These are phyloP conservation scores for Globisporangium apiculatum DNA, from an alignment of 352 stramenopile genomes.

Conservation along the genomic window DNA sequence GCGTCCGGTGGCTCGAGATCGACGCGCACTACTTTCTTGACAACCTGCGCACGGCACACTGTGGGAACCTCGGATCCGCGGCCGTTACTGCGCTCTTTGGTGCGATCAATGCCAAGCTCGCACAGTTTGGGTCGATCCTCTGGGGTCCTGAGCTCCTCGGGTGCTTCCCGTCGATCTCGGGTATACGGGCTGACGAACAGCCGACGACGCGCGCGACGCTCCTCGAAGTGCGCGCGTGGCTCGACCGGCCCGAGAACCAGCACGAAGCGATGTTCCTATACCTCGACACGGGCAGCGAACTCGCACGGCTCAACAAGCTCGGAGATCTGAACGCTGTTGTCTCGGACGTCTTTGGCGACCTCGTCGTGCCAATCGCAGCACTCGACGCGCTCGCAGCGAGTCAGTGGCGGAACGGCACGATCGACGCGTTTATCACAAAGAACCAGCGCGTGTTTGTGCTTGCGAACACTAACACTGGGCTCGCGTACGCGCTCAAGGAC, in stretches of 20 bases:
- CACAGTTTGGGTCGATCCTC: constrained; percentile 25
- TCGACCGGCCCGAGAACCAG: constrained; percentile 29
- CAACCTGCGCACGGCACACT: constrained; percentile 65
- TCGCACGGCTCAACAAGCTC: constrained; percentile 31
- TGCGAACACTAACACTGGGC: constrained; percentile 29
- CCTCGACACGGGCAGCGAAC: constrained; percentile 44
- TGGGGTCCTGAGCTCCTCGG: constrained; percentile 49
- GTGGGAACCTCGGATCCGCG: constrained; percentile 47
- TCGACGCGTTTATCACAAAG: constrained; percentile 31
- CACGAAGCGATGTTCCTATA: constrained; percentile 52
- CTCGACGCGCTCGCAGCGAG: constrained; percentile 24
- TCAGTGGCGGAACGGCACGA: constrained; percentile 31
- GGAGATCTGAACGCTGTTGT: constrained; percentile 39
- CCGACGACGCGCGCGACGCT: constrained; percentile 39
- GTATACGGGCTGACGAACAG: constrained; percentile 63
- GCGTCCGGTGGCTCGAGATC: constrained; percentile 69
- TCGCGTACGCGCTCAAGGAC: constrained; percentile 41
- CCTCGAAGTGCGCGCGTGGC: constrained; percentile 49
- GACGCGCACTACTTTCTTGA: constrained; percentile 76
- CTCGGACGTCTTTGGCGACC: constrained; percentile 34
- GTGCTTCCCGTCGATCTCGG: constrained; percentile 72
- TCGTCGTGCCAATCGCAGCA: constrained; percentile 31
- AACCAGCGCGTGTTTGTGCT: constrained; percentile 53
- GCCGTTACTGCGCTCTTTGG: constrained; percentile 46
- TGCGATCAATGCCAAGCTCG: constrained; percentile 22